Evolutionary conservation across 2,329 filamentous ascomycete species (phyloP).

Genomic region (Acephala macrosclerotiorum): DNA sequence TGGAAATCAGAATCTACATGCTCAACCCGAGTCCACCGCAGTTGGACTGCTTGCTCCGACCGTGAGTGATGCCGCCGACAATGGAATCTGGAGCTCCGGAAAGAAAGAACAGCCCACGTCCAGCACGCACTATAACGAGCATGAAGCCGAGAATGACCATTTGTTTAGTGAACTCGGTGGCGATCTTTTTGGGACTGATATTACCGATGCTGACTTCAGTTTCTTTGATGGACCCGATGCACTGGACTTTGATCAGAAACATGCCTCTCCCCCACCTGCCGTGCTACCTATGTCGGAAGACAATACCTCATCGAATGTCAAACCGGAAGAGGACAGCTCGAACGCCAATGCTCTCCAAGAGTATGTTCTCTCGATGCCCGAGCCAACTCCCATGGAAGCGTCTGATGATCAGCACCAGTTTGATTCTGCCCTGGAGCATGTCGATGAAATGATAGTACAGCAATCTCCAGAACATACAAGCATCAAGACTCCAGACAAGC

Average conservation of each 20-base stretch:
- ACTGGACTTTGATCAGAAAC: slow-evolving; percentile 35
- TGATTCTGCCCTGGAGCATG: neutral
- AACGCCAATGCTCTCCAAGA: neutral
- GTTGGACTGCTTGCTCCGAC: slow-evolving; percentile 27
- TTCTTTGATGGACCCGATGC: slow-evolving; percentile 74
- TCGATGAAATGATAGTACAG: neutral
- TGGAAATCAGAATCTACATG: slow-evolving; percentile 47
- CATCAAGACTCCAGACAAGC: neutral
- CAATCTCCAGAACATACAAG: neutral
- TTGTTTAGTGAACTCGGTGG: slow-evolving; percentile 74
- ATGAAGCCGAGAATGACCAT: slow-evolving; percentile 49
- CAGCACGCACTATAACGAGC: slow-evolving; percentile 37
- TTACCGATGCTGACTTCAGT: slow-evolving; percentile 85
- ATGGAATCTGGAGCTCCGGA: slow-evolving; percentile 39
- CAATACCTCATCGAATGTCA: neutral
- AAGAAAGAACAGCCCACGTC: slow-evolving; percentile 36
- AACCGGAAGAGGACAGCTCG: neutral
- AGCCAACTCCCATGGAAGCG: neutral
- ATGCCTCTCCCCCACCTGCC: slow-evolving; percentile 20
- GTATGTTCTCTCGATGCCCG: neutral
- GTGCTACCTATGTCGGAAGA: neutral
- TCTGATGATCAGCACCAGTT: neutral
- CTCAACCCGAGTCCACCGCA: slow-evolving; percentile 50
- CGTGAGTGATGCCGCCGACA: slow-evolving; percentile 34
- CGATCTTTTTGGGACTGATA: slow-evolving; percentile 72